A percentile compares a stretch with the other conserved stretches of the same genome.
These are phyloP conservation scores for Saksenaea oblongispora DNA, from an alignment of 371 early-diverging fungal genomes.

Conservation along the genomic window DNA sequence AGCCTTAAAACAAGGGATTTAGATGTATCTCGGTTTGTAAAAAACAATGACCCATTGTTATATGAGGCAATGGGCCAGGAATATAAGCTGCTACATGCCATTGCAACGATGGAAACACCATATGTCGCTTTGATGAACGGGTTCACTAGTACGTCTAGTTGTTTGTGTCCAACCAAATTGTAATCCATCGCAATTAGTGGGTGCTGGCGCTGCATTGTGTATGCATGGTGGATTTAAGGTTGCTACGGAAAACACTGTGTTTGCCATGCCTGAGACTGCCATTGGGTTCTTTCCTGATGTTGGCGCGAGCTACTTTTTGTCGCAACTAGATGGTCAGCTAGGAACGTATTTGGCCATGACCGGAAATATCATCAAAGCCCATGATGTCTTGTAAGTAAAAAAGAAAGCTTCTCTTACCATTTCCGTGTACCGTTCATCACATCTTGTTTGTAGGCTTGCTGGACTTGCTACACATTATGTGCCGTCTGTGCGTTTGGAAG, in stretches of 20 bases:
- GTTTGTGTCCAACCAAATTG: not conserved
- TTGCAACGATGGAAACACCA: conserved; percentile 78
- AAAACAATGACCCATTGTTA: not conserved
- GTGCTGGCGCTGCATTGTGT: conserved; percentile 89
- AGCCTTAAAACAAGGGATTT: not conserved
- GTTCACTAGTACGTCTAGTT: conserved; percentile 67
- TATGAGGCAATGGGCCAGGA: not conserved
- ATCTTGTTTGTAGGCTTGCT: conserved; percentile 62
- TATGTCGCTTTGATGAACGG: conserved; percentile 85
- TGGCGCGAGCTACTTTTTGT: conserved; percentile 85
- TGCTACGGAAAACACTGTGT: conserved; percentile 83
- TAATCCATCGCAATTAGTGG: conserved; percentile 57
- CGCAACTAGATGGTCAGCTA: conserved; percentile 81
- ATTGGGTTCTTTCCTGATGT: conserved; percentile 93
- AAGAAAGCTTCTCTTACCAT: too few relatives aligned
- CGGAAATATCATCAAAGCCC: conserved; percentile 69
- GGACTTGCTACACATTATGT: conserved; percentile 93
- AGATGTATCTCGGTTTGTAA: not conserved
- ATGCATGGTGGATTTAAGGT: conserved; percentile 90
- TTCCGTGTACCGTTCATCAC: too few relatives aligned
- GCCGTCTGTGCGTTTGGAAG: conserved; percentile 71
- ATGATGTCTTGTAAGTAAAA: conserved; percentile 70
- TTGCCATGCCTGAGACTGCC: conserved; percentile 88
- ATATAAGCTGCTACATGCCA: conserved; percentile 15
- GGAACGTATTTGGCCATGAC: conserved; percentile 87